Evolutionary conservation across 1,284 basidiomycete genomes (phyloP), one percentile per base, ranked within the genome.

Genomic region (Puccinia polysora): DNA sequence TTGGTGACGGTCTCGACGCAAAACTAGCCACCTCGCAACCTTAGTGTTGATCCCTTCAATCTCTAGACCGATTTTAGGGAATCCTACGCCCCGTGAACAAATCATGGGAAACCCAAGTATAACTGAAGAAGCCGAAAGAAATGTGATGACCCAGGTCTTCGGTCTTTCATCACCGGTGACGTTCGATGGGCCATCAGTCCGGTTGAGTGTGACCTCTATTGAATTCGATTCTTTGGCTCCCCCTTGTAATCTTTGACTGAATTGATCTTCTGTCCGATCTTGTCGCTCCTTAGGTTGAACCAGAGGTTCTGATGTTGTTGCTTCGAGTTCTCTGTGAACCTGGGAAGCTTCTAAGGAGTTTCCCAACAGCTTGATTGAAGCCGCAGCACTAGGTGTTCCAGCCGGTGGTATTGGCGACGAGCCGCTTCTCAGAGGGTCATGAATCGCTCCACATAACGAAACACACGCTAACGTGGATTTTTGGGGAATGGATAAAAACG

Each of bases 131-230:
- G 67, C 67, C n/a, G 67, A 70, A 36, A 70, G 56, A 52, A 59
- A 70, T 15, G 55, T 70, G 45, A 70, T 70, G 10, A 70, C 55
- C 67, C 67, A 70, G 23, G 67, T 70, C n/a, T 47, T 38, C 1
- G 62, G 62, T 15, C 52, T 30, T 32, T 30, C 23, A 25, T 52
- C 25, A n/a, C 40, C n/a, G 10, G 10, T 45, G 10, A 45, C 10
- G n/a, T 45, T n/a, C n/a, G 40, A n/a, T 45, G n/a, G n/a, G n/a
- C n/a, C 15, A 43, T 28, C 59, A 43, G 6, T 30, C 4, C 25
- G 14, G 59, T 45, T 47, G 38, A n/a, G 2, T 38, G 56, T 4
- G 6, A 7, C 4, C n/a, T 40, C 28, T 15, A 30, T 25, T 47
- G n/a, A n/a, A n/a, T n/a, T n/a, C n/a, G n/a, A n/a, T n/a, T n/a